Conservation (phyloP, 2,329 filamentous ascomycete species). For the Aspergillus flavus region DNA sequence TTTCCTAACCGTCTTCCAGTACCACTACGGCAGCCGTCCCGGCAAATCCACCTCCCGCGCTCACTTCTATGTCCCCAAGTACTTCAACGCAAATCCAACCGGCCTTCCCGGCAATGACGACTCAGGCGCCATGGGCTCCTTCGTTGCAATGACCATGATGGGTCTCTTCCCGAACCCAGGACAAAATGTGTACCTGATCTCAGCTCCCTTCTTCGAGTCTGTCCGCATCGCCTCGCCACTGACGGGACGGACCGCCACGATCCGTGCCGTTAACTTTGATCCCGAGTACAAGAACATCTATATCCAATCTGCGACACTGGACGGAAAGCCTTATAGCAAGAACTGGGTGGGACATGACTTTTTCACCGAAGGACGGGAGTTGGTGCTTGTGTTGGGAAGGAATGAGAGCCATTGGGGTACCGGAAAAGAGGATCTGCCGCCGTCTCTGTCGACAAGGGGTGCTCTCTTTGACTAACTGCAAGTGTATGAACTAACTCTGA, state of each 20-base stretch:
- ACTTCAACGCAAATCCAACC: conserved; percentile 58
- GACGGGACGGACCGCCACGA: conserved; percentile 61
- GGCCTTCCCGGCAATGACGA: conserved; percentile 72
- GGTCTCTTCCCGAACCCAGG: conserved; percentile 69
- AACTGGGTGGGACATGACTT: conserved; percentile 72
- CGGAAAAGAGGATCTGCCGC: conserved; percentile 60
- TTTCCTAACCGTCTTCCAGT: conserved; percentile 68
- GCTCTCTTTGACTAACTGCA: neutral
- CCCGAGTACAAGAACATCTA: conserved; percentile 59
- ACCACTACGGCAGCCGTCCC: conserved; percentile 69
- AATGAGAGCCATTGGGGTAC: conserved; percentile 70
- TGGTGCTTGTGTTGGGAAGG: conserved; percentile 64
- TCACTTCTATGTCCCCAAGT: conserved; percentile 65
- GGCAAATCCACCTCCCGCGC: conserved; percentile 53
- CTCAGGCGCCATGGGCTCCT: conserved; percentile 69
- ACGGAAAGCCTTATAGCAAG: conserved; percentile 62
- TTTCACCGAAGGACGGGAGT: conserved; percentile 64
- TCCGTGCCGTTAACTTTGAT: conserved; percentile 64
- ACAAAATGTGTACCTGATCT: conserved; percentile 70
- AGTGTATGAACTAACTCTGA: neutral
- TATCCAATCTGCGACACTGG: conserved; percentile 66
- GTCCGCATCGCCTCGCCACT: conserved; percentile 60
- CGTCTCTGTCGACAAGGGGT: conserved; percentile 46
- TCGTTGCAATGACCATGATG: conserved; percentile 68
- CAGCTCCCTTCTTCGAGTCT: conserved; percentile 65